Base-by-base conservation (phyloP, 2,329 filamentous ascomycete species). In the Penicillium sp. region DNA sequence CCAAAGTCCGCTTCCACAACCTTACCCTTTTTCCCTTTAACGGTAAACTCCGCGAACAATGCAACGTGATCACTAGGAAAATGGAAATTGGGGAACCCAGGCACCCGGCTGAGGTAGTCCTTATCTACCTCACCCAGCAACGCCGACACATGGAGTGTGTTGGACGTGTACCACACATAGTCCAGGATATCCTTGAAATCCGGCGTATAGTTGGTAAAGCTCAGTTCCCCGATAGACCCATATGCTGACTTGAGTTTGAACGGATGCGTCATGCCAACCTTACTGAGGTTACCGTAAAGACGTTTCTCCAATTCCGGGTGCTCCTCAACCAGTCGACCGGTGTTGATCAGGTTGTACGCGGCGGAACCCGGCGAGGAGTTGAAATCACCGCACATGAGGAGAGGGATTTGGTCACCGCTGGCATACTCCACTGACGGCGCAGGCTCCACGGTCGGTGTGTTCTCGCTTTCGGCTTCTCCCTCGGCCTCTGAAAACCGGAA, bases 111-210 rank as follows among this genome's bases (percentile, higher is more conserved):
- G 47, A 95, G 81, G 66, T 95, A 93, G 23, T 87, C 81, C 54
- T 84, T 80, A 66, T 96, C 90, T 2, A 94, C 87, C 35, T 91
- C 86, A 24, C 90, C 90, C 3, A 96, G 82, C 43, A 96, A 71
- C 43, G 86, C 86, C 14, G 88, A 84, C 20, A 94, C 86, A 64
- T 93, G 87, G 36, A 96, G 76, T 18, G 86, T 83, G 68, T 93
- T 95, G 47, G 89, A 91, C 46, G 89, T 90, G 71, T 95, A 98
- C 89, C 90, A 97, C 61, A 98, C 89, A 69, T 97, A 96, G 67
- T 98, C 93, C 57, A 98, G 86, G 47, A 94, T 87, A 52, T 89
- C 90, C 42, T 82, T 81, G 71, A 96, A 98, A n/a, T 83, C 82
- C 1, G 93, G 90, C 11, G 89, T 94, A 70, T 97, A 98, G 70